Evolutionary conservation across 306 rosid genomes (phyloP), one percentile per base, ranked within the genome.

Genomic region (Astragalus membranaceus): DNA sequence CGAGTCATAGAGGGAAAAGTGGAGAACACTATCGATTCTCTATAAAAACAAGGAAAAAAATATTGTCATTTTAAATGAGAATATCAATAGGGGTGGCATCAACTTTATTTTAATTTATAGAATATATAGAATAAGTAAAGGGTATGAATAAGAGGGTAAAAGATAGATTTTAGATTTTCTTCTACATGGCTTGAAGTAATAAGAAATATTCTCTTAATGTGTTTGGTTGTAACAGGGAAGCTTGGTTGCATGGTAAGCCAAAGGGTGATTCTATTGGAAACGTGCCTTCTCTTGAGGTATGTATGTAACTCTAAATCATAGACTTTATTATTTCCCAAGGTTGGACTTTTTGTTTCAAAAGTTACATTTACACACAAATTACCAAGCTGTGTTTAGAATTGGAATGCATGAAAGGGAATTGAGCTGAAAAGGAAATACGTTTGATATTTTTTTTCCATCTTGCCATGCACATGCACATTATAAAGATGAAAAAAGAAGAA

Each of bases 191-290:
- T 81, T 83, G 81, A 64, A 73, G 65, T 86, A 81, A 86, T 80
- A 64, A 77, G 72, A 78, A 82, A 64, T 81, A 71, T 80, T 80
- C 86, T 64, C 55, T 54, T 75, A 6, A 55, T 59, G 60, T 88
- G 82, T 74, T 81, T 82, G 76, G 69, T 82, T 83, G 72, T 82
- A 78, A 87, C 88, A 93, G 96, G 81, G 98, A 90, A 88, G 90
- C 88, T 82, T 90, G 92, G 90, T 85, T 93, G 87, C 87, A 90
- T 81, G 86, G 93, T 41, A 86, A 79, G 70, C 79, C 88, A 85
- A 88, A 87, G 82, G 82, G 32, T 32, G 81, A 86, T 80, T 89
- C 87, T 79, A 68, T 77, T 46, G 83, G 87, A 74, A 85, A 84
- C 64, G 63, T 80, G 69, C 69, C 81, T 43, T 86, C 90, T 52